A percentile compares a stretch with the other conserved stretches of the same genome.
These are phyloP conservation scores for Mycena albidolilacea DNA, from an alignment of 768 basidiomycete species.

Conservation along the genomic window DNA sequence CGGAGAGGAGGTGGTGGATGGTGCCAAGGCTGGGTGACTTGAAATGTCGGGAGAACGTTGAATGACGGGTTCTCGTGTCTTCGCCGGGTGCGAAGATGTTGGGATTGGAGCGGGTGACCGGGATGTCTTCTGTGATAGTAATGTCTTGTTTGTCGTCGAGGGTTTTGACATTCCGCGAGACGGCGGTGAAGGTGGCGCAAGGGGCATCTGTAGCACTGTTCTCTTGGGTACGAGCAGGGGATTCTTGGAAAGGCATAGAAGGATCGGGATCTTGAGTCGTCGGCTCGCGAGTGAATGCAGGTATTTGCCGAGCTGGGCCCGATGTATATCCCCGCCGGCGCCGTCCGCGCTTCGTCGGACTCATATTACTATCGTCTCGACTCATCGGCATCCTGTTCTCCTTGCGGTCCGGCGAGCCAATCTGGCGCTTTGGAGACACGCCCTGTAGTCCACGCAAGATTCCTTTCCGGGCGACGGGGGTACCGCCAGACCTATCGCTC, in stretches of 20 bases:
- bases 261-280: background rate
- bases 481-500: constrained; percentile 3
- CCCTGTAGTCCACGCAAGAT: constrained; percentile 35
- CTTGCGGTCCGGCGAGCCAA: constrained; percentile 34
- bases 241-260: background rate
- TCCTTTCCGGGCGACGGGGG: constrained; percentile 11
- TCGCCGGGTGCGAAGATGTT: background rate
- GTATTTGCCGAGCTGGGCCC: background rate
- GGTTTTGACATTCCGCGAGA: background rate
- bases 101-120: background rate
- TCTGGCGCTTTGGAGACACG: constrained; percentile 27
- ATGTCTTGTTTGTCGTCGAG: constrained; percentile 6
- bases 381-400: constrained; percentile 30
- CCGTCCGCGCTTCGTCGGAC: constrained; percentile 26
- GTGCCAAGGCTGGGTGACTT: constrained; percentile 41
- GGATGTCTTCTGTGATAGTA: constrained; percentile 11
- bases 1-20: constrained; percentile 33
- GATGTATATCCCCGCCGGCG: constrained; percentile 25
- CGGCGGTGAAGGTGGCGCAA: background rate
- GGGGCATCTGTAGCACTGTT: background rate
- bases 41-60: constrained; percentile 29
- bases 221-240: constrained; percentile 19
- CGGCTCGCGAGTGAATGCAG: constrained; percentile 1
- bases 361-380: background rate
- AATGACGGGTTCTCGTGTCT: background rate